These are phyloP conservation scores for Syzygium grande DNA, from an alignment of 345 rosid genomes.

Conservation along the genomic window DNA sequence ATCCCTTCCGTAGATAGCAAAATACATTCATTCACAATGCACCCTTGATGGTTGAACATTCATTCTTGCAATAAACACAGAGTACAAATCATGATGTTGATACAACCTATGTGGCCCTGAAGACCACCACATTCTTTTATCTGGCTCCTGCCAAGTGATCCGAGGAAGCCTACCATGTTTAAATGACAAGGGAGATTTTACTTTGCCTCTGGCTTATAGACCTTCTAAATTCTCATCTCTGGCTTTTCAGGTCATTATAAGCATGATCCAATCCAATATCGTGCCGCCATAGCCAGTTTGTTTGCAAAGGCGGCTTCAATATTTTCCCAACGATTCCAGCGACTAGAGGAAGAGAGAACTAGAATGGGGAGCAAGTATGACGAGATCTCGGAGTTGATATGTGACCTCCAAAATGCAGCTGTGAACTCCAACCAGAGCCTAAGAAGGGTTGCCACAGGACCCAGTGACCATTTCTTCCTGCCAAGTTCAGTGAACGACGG, in stretches of 20 bases:
- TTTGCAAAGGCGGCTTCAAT: conserved; percentile 61
- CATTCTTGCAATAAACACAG: background rate
- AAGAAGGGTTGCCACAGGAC: conserved; percentile 69
- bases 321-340: conserved; percentile 44
- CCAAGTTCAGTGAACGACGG: conserved; percentile 57
- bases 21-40: background rate
- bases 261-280: conserved; percentile 63
- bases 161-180: background rate
- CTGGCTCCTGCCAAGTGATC: background rate
- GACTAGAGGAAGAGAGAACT: conserved; percentile 52
- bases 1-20: background rate
- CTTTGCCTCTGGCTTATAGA: background rate
- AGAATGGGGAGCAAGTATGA: conserved; percentile 38
- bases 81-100: background rate
- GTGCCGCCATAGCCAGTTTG: conserved; percentile 53
- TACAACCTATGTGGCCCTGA: background rate
- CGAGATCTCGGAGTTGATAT: conserved; percentile 71
- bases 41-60: background rate
- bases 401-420: conserved; percentile 82
- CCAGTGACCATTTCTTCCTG: conserved; percentile 73
- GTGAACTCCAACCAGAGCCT: conserved; percentile 85
- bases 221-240: background rate
- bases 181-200: background rate
- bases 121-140: background rate
- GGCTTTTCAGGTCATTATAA: conserved; percentile 57